phyloP scores from a whole-genome alignment of 2,329 filamentous ascomycete species.

The Monilinia fructicola region DNA sequence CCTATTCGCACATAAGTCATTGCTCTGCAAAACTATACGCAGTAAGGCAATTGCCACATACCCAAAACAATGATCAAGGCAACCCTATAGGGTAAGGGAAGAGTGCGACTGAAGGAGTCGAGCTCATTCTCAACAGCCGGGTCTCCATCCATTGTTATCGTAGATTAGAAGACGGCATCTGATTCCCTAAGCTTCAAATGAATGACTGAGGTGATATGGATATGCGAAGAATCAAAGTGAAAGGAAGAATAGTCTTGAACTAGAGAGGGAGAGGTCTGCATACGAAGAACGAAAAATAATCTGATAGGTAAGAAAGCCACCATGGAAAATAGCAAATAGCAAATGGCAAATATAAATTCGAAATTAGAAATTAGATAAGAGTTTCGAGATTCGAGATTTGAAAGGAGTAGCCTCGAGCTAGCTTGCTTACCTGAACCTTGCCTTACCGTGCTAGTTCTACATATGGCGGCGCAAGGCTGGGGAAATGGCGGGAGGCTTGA shows the following conservation, averaged over 20 bases:
- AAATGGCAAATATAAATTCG: too few species aligned
- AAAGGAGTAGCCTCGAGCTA: conserved; percentile 12
- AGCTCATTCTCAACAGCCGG: conserved; percentile 67
- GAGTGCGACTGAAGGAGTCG: conserved; percentile 81
- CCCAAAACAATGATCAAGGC: conserved; percentile 83
- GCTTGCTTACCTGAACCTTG: too few species aligned
- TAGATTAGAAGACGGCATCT: conserved; percentile 35
- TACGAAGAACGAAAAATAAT: conserved; percentile 15
- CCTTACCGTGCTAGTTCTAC: not conserved
- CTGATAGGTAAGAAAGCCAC: conserved; percentile 9
- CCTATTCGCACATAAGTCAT: conserved; percentile 51
- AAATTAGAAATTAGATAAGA: not conserved
- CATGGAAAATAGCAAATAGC: too few species aligned
- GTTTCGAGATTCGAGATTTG: not conserved
- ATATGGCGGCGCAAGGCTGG: conserved; percentile 17
- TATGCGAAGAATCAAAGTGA: conserved; percentile 20
- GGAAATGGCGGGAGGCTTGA: conserved; percentile 10
- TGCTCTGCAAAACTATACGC: conserved; percentile 11
- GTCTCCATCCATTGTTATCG: conserved; percentile 66
- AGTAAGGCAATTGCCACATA: conserved; percentile 46
- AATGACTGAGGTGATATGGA: conserved; percentile 36
- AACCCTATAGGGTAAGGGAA: conserved; percentile 87
- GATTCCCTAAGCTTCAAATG: conserved; percentile 27
- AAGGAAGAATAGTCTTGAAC: not conserved
- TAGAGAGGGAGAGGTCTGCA: conserved; percentile 15